These are phyloP conservation scores for Aspergillus bombycis DNA, from an alignment of 2,329 filamentous ascomycete genomes.

Conservation along the genomic window DNA sequence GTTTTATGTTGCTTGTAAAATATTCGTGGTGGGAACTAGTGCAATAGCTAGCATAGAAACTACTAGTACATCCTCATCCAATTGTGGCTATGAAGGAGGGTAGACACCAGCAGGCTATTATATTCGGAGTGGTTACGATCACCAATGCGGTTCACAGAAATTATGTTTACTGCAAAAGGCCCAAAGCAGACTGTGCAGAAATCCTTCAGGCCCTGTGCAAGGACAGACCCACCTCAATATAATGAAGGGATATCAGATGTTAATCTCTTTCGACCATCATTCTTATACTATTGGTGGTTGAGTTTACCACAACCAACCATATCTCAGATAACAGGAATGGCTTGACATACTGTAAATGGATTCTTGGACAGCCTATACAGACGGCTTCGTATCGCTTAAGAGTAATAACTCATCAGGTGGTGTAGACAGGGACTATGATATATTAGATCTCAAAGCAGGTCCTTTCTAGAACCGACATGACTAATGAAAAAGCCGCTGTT, in stretches of 20 bases:
- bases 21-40: too few species aligned
- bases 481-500: neutral
- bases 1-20: too few species aligned
- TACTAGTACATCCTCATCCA: too few species aligned
- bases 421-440: neutral
- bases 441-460: neutral
- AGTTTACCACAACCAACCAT: neutral
- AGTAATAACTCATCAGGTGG: neutral
- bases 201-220: too few species aligned
- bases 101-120: neutral
- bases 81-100: neutral
- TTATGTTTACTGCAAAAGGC: too few species aligned
- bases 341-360: neutral
- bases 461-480: neutral
- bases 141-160: neutral
- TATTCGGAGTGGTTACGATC: neutral
- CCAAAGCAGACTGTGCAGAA: too few species aligned
- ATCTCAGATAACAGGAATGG: neutral
- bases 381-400: neutral
- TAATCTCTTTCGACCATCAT: neutral
- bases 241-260: neutral
- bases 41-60: too few species aligned
- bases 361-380: neutral
- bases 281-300: neutral
- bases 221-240: neutral